Evolutionary conservation across 192 early-diverging fungal genomes (phyloP), one percentile per base, ranked within the genome.

Genomic region (Pilobolus umbonatus): DNA sequence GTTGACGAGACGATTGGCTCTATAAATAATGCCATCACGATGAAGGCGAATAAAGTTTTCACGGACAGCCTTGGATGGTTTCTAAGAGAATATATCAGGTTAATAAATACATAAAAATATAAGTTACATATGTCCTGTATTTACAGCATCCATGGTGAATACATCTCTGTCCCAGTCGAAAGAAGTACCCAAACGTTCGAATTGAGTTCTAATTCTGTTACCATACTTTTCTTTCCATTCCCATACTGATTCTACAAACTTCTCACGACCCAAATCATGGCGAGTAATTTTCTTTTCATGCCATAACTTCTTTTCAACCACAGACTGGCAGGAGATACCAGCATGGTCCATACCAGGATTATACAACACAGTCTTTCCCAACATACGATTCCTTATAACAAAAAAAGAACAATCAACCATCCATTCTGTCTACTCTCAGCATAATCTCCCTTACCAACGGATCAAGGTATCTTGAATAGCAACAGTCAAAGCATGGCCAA

Each of bases 311-410:
- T 97, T 95, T 68, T 99, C 97, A 10, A 99, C 97, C 12, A 99
- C 95, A 34, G 93, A 76, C 71, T 99, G 97, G 12, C 91, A 91
- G 34, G 97, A 91, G 66, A 99, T 98, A 62, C 93, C 94, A 22
- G 95, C 97, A 60, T 99, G 97, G 67, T 99, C 97, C 49, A 82
- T 88, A 43, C 94, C 97, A 10, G 94, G 94, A 49, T 94, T 87
- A 75, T 86, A 99, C 35, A 99, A 81, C 4, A 91, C 87, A 5
- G 93, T 93, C 66, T 95, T 86, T 26, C 97, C 95, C 55, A 89
- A 84, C 97, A 99, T 99, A 35, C 97, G 84, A 76, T 98, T 94
- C 52, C 52, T 54, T 22, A 7, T 22, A 38, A 60, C 14, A 62
- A 40, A 38, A 12, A 15, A 60, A 21, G 3, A 45, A 26, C 9